These are phyloP conservation scores for Talaromyces sp. DNA, from an alignment of 2,329 filamentous ascomycete genomes.

Conservation along the genomic window DNA sequence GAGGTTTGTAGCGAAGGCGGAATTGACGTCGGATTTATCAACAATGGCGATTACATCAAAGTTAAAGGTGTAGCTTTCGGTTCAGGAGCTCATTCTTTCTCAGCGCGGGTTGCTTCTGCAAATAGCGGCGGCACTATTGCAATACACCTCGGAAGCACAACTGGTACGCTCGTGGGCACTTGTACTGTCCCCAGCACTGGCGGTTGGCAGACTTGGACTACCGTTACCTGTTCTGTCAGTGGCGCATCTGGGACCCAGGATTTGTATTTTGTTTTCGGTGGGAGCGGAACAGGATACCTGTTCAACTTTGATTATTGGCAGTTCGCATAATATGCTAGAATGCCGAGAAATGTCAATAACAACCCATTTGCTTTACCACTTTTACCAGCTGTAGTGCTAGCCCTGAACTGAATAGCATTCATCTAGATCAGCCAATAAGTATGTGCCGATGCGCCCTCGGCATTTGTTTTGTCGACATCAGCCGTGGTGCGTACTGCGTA, in stretches of 20 bases:
- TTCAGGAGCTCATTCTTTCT: constrained; percentile 3
- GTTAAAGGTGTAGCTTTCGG: constrained; percentile 1
- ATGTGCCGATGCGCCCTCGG: background rate
- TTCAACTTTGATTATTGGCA: constrained; percentile 11
- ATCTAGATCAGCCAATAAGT: background rate
- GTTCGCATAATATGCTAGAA: background rate
- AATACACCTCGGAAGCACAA: background rate
- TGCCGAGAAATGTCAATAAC: background rate
- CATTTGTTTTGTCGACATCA: background rate
- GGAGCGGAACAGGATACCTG: background rate
- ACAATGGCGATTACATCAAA: constrained; percentile 8
- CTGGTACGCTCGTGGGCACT: background rate
- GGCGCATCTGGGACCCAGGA: constrained; percentile 1
- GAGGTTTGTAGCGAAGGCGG: constrained; percentile 5
- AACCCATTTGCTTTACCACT: background rate
- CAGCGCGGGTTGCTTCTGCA: background rate
- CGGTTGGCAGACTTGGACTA: constrained; percentile 3
- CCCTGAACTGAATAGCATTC: background rate
- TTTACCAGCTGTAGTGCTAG: background rate
- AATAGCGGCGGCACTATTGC: background rate
- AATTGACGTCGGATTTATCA: background rate
- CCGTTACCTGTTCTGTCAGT: constrained; percentile 6
- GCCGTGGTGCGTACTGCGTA: background rate
- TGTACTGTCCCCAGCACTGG: background rate
- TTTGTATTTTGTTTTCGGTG: constrained; percentile 4